A percentile compares a stretch with the other conserved stretches of the same genome.
Evolutionary conservation across 768 basidiomycete species (phyloP).

Genomic region (Strobilomyces dryophilus): DNA sequence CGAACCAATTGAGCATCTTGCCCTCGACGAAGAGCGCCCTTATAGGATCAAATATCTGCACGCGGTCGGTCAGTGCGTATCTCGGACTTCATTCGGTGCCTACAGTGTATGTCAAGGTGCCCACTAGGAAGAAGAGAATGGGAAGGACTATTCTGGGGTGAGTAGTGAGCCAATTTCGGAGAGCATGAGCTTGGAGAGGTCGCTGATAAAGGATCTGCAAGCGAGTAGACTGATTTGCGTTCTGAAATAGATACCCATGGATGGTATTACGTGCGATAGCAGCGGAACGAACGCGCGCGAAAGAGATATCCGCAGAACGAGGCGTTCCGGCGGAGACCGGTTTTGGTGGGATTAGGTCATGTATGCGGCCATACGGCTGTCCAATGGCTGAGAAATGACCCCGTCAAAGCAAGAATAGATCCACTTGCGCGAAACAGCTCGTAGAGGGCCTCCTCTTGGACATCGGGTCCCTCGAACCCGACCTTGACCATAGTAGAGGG

Average conservation of each 20-base stretch:
- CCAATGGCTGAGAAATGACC: conserved; percentile 2
- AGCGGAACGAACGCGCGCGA: conserved; percentile 60
- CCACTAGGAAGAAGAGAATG: conserved; percentile 80
- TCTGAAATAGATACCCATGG: conserved; percentile 50
- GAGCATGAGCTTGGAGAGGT: conserved; percentile 59
- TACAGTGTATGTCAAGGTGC: conserved; percentile 85
- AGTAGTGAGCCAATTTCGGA: conserved; percentile 77
- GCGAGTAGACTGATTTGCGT: conserved; percentile 33
- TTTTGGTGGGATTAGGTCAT: conserved; percentile 56
- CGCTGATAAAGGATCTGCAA: conserved; percentile 57
- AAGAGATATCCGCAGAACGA: conserved; percentile 64
- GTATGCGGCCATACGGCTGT: conserved; percentile 81
- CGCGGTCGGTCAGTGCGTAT: neutral
- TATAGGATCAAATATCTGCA: conserved; percentile 88
- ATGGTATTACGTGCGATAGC: conserved; percentile 79
- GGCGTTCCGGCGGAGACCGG: conserved; percentile 62
- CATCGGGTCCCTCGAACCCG: conserved; percentile 86
- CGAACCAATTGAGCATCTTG: conserved; percentile 82
- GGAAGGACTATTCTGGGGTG: conserved; percentile 87
- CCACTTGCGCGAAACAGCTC: conserved; percentile 65
- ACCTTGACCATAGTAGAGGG: conserved; percentile 70
- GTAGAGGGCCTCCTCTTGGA: conserved; percentile 77
- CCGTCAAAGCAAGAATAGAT: neutral
- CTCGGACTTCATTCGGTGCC: conserved; percentile 20
- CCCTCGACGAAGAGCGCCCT: conserved; percentile 79